Evolutionary conservation across 345 rosid genomes (phyloP), one percentile per base, ranked within the genome.

Genomic region (Acer campestre): DNA sequence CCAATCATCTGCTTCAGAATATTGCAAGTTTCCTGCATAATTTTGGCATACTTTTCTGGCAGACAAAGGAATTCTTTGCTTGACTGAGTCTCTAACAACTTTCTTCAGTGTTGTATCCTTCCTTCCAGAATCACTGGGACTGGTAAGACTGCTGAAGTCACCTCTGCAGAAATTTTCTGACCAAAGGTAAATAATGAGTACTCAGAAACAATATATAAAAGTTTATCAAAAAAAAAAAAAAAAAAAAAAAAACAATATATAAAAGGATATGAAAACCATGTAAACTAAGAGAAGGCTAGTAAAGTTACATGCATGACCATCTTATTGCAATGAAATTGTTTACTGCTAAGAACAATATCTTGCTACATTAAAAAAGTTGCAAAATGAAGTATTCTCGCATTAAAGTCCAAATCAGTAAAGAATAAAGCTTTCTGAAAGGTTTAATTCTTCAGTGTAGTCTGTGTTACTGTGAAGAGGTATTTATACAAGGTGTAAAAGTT

Each of bases 1-100:
- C 99, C 98, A 93, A 49, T 85, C 84, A 81, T 88, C 94, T 75
- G 86, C 85, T 84, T 90, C 90, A 44, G 84, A 64, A 68, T 80
- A 85, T 75, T 75, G 89, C 29, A 80, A 78, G 44, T 80, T 78
- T 53, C 83, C 90, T 35, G 61, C 38, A 68, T 86, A 86, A 80
- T 77, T 78, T 70, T 78, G 84, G 83, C 88, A 82, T 72, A 81
- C 67, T 80, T 88, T 88, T 71, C 78, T 81, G 74, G 73, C 82
- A 72, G 92, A 87, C 76, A 90, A 79, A 44, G 95, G 97, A 73
- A 79, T 69, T 84, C 88, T 88, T 82, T 78, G 83, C 76, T 73
- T 90, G 48, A 86, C 79, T 59, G 86, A 78, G 74, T 90, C 88
- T 67, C 82, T 67, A 61, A 84, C 85, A 76, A 58, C 84, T 78